A percentile compares a stretch with the other conserved stretches of the same genome.
phyloP scores from a whole-genome alignment of 345 rosid genomes.

The Theobroma cacao region DNA sequence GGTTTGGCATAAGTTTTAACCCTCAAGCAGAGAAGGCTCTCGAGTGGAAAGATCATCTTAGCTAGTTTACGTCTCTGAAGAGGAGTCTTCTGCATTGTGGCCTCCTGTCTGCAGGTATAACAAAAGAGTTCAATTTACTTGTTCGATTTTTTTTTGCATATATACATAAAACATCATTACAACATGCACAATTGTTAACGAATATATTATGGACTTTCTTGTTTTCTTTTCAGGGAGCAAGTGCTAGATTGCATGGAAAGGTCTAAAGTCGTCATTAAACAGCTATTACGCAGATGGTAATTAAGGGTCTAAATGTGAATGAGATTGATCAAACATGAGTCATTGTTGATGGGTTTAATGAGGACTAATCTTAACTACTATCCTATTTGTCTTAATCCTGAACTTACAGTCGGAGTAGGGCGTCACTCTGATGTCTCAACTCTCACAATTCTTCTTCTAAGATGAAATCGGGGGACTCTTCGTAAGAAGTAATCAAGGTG shows the following conservation, averaged over 20 bases:
- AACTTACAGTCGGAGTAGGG: conserved; percentile 14
- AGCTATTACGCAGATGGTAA: conserved; percentile 11
- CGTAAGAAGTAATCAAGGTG: conserved; percentile 9
- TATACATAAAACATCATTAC: not conserved
- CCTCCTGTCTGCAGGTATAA: conserved; percentile 23
- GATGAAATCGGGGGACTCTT: conserved; percentile 23
- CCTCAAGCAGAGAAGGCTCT: conserved; percentile 19
- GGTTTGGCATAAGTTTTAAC: conserved; percentile 14
- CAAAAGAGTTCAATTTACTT: not conserved
- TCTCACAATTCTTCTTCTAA: conserved; percentile 20
- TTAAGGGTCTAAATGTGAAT: conserved; percentile 15
- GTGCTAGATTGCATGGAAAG: conserved; percentile 21
- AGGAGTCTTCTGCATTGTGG: conserved; percentile 17
- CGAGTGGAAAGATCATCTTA: conserved; percentile 28
- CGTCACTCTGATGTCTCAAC: conserved; percentile 26
- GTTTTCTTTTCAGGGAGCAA: not conserved
- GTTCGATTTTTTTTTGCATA: not conserved
- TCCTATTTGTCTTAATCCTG: conserved; percentile 26
- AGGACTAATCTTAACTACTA: conserved; percentile 22
- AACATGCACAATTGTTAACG: not conserved
- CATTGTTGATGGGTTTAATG: conserved; percentile 10
- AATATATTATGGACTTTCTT: not conserved
- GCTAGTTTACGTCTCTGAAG: not conserved
- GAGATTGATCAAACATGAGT: conserved; percentile 4
- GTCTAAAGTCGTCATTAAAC: conserved; percentile 13